A percentile compares a stretch with the other conserved stretches of the same genome.
Evolutionary conservation across 306 rosid genomes (phyloP).

Genomic region (Vigna nakashimae): DNA sequence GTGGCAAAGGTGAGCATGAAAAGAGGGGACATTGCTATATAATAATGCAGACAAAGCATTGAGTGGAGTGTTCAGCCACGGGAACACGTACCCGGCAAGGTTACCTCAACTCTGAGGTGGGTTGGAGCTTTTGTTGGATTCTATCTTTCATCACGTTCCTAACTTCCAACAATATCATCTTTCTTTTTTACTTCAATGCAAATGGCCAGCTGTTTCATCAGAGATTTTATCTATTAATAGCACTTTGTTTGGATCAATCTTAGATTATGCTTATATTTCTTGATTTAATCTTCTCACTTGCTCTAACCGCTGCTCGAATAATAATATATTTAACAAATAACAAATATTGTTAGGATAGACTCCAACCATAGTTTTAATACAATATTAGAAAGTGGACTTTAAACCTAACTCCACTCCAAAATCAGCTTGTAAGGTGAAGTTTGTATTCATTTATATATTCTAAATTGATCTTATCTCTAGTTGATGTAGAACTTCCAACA

Average conservation of each 20-base stretch:
- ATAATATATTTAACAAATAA: too few species aligned
- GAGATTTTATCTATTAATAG: conserved; percentile 26
- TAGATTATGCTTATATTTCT: background rate
- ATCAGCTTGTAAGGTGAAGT: fast-evolving
- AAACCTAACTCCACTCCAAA: too few species aligned
- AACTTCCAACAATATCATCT: conserved; percentile 44
- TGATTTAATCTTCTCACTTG: background rate
- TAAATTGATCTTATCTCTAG: too few species aligned
- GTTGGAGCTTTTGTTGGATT: conserved; percentile 69
- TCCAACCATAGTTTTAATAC: too few species aligned
- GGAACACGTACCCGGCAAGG: conserved; percentile 82
- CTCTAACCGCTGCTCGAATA: too few species aligned
- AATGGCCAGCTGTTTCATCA: conserved; percentile 56
- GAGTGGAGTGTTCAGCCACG: conserved; percentile 50
- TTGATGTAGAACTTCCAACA: fast-evolving
- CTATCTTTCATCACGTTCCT: conserved; percentile 25
- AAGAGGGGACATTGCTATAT: conserved; percentile 58
- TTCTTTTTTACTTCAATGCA: conserved; percentile 40
- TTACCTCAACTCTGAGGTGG: conserved; percentile 69
- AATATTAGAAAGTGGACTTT: too few species aligned
- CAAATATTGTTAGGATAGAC: too few species aligned
- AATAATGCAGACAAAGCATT: conserved; percentile 63
- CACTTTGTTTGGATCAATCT: conserved; percentile 33
- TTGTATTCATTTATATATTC: too few species aligned
- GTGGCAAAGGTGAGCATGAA: conserved; percentile 72